Evolutionary conservation across 305 asterid genomes (phyloP).

Genomic region (Ajuga reptans): DNA sequence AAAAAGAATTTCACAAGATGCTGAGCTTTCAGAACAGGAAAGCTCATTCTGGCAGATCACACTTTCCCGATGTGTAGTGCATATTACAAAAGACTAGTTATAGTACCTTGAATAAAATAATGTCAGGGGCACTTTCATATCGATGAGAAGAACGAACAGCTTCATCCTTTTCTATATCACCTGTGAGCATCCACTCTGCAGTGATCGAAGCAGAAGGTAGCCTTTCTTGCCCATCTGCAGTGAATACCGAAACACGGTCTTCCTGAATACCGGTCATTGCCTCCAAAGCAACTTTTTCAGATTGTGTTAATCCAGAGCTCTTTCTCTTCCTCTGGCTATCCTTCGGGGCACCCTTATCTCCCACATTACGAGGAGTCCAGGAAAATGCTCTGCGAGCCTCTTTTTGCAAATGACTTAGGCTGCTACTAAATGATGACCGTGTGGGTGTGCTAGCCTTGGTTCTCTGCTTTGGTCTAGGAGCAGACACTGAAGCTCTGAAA

Average conservation of each 20-base stretch:
- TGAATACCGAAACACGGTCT: conserved; percentile 66
- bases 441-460: conserved; percentile 63
- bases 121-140: conserved; percentile 93
- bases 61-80: conserved; percentile 1
- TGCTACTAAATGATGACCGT: conserved; percentile 70
- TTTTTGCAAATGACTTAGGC: conserved; percentile 86
- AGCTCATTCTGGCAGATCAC: conserved; percentile 4
- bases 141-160: conserved; percentile 88
- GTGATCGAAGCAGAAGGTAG: conserved; percentile 79
- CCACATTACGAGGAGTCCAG: conserved; percentile 82
- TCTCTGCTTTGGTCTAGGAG: conserved; percentile 83
- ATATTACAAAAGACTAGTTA: conserved; percentile 5
- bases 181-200: conserved; percentile 98
- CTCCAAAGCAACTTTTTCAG: conserved; percentile 90
- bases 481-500: conserved; percentile 54
- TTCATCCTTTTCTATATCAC: conserved; percentile 75
- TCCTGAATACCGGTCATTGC: conserved; percentile 91
- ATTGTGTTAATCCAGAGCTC: conserved; percentile 73
- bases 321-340: conserved; percentile 88
- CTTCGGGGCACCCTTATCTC: conserved; percentile 67
- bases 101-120: conserved; percentile 79
- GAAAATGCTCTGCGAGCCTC: conserved; percentile 99
- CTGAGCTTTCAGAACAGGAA: conserved; percentile 10
- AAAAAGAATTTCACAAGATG: not conserved
- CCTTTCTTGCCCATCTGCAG: conserved; percentile 92